Conservation (phyloP, 1,139 yeast genomes). For the Kodamaea fungicola region DNA sequence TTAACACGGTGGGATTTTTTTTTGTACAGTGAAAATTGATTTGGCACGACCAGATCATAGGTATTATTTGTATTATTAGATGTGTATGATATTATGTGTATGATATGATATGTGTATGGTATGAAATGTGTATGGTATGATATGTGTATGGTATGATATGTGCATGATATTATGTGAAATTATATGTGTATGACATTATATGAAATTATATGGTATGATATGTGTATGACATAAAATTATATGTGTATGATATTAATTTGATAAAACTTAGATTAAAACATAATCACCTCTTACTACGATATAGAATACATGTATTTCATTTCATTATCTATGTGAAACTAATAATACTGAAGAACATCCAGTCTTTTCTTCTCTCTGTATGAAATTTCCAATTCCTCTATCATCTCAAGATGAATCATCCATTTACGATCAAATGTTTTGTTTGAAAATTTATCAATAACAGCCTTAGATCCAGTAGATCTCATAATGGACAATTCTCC, state of each 20-base stretch:
- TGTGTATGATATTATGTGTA: neutral
- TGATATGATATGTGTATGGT: too few relatives aligned
- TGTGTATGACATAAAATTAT: too few relatives aligned
- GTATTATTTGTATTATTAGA: neutral
- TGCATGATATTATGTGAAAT: too few relatives aligned
- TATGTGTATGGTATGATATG: too few relatives aligned
- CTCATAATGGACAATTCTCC: conserved; percentile 44
- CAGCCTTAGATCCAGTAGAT: conserved; percentile 47
- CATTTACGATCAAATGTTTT: conserved; percentile 58
- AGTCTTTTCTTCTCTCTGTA: conserved; percentile 35
- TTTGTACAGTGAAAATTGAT: conserved; percentile 4
- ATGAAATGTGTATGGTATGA: too few relatives aligned
- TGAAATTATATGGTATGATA: too few relatives aligned
- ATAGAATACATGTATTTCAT: too few relatives aligned
- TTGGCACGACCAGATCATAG: conserved; percentile 3
- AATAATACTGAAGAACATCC: conserved; percentile 33
- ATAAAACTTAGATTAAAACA: too few relatives aligned
- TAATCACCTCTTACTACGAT: too few relatives aligned
- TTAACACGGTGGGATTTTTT: conserved; percentile 21
- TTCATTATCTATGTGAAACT: neutral
- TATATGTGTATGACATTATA: too few relatives aligned
- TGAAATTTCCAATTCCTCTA: conserved; percentile 36
- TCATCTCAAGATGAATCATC: conserved; percentile 43
- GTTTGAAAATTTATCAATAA: conserved; percentile 65
- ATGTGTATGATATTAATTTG: too few relatives aligned